Evolutionary conservation across 78 protist species (phyloP), one percentile per base, ranked within the genome.

Genomic region (Blattamonas nauphoetae): DNA sequence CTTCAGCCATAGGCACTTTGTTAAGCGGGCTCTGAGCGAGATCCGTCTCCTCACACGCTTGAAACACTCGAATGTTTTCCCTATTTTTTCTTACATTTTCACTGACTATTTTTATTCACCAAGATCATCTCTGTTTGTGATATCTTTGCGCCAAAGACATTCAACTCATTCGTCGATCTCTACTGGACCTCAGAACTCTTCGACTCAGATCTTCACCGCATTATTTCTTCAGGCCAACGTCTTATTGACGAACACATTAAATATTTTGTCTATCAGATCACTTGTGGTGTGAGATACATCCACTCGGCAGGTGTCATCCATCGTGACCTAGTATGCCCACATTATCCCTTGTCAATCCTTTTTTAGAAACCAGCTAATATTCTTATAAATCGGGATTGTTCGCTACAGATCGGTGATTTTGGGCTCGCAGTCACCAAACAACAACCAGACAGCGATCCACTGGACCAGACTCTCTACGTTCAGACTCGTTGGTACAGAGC

Each of bases 351-450:
- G 71, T 55, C 38, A 55, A 55, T 29, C 88, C 5, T 86, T 84
- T 45, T 84, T 85, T 29, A 55, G 63, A 93, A 93, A 88, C 95
- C 95, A 0, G 55, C 85, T 35, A 93, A 93, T 44, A 34, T 93
- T 6, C 78, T 93, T 33, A 38, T 91, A 44, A 85, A 93, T 84
- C 85, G 45, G 3, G 6, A 91, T 43, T 90, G 92, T 45, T 6
- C n/a, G 6, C 44, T 90, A 21, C 11, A 55, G 71, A 44, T 93
- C 71, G 88, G 92, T 84, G 95, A 93, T 77, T 93, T 93, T 44
- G 95, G 95, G 0, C 82, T 88, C 1, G 90, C 94, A 1, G 55
- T 88, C 34, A 83, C 3, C 36, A 45, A 36, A 0, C 87, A 55
- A 29, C 38, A 55, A 55, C 11, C 2, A 2, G 1, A 45, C 44